These are phyloP conservation scores for Sisymbrium irio DNA, from an alignment of 345 rosid species.

Conservation along the genomic window DNA sequence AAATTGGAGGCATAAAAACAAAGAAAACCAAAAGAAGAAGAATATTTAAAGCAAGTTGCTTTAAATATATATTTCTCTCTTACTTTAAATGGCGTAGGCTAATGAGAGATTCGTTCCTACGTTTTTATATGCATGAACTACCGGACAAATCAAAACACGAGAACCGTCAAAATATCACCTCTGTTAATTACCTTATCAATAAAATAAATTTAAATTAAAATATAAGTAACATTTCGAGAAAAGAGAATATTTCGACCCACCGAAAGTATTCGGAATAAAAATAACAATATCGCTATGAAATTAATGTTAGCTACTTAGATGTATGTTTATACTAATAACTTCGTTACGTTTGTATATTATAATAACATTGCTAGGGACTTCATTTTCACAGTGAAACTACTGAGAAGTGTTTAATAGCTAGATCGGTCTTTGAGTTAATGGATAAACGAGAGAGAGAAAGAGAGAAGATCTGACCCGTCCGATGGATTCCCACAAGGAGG, in stretches of 20 bases:
- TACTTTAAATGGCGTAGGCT: slow-evolving; percentile 15
- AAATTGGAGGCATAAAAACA: slow-evolving; percentile 14
- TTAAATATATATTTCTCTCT: neutral
- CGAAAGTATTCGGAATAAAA: neutral
- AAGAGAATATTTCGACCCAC: slow-evolving; percentile 9
- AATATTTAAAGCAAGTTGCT: slow-evolving; percentile 8
- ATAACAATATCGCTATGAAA: neutral
- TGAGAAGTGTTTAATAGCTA: neutral
- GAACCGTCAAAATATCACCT: neutral
- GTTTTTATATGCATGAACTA: slow-evolving; percentile 33
- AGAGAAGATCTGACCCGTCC: slow-evolving; percentile 56
- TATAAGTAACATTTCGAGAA: neutral
- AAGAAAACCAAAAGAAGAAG: slow-evolving; percentile 10
- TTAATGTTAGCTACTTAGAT: neutral
- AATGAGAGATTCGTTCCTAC: slow-evolving; percentile 28
- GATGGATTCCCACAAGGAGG: slow-evolving; percentile 76
- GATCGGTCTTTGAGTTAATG: slow-evolving; percentile 13
- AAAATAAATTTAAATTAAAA: neutral
- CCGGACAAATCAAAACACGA: slow-evolving; percentile 20
- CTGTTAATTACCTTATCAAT: neutral
- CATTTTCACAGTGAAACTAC: slow-evolving; percentile 2
- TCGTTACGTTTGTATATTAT: neutral
- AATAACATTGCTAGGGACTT: neutral
- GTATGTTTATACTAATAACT: neutral
- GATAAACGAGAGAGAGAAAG: slow-evolving; percentile 5